Percentiles rank a stretch among this genome's conserved stretches.
These are phyloP conservation scores for Beauveria sp. DNA, from an alignment of 2,329 filamentous ascomycete species.

Conservation along the genomic window DNA sequence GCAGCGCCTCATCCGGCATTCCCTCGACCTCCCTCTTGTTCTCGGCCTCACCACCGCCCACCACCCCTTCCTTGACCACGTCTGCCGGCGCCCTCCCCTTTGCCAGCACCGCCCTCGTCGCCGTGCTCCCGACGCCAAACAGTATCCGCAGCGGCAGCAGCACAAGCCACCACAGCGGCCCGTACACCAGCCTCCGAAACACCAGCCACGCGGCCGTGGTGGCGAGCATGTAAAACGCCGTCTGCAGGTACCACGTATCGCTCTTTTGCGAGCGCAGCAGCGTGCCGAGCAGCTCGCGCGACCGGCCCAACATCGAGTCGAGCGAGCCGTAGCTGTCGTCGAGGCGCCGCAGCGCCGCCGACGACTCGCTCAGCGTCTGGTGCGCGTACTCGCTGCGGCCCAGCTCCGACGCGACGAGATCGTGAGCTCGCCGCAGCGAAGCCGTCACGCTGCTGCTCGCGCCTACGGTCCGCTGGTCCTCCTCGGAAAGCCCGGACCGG, in stretches of 20 bases:
- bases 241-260: constrained; percentile 96
- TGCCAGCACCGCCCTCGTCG: constrained; percentile 45
- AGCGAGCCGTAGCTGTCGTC: constrained; percentile 75
- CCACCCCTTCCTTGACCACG: constrained; percentile 17
- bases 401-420: constrained; percentile 78
- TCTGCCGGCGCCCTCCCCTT: constrained; percentile 19
- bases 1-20: constrained; percentile 35
- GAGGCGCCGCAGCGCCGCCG: constrained; percentile 71
- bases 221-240: constrained; percentile 73
- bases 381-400: constrained; percentile 83
- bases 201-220: constrained; percentile 77
- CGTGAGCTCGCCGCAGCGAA: constrained; percentile 77
- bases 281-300: constrained; percentile 66
- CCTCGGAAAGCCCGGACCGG: constrained; percentile 41
- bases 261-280: constrained; percentile 85
- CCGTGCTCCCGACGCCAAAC: constrained; percentile 50
- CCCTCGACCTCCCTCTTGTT: constrained; percentile 25
- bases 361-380: constrained; percentile 78
- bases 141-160: constrained; percentile 70
- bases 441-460: constrained; percentile 79
- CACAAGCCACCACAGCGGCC: constrained; percentile 82
- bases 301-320: constrained; percentile 67
- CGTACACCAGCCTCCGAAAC: constrained; percentile 78
- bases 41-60: constrained; percentile 19
- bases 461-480: constrained; percentile 65